Conservation (phyloP, 441 rosid species). For the Lepidium campestre region DNA sequence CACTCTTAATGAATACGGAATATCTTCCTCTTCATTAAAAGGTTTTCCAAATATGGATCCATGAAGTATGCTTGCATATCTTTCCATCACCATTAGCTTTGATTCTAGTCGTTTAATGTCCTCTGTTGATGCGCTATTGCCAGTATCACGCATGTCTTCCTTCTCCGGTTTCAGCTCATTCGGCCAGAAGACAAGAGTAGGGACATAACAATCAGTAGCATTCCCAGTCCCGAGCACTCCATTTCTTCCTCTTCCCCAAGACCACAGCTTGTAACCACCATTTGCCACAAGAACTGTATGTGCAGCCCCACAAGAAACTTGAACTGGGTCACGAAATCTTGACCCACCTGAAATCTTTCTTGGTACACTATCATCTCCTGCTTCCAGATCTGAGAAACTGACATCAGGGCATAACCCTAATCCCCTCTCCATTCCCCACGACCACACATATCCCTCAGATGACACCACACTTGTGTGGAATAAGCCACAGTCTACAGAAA, state of each 20-base stretch:
- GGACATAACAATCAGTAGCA: slow-evolving; percentile 39
- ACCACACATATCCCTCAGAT: slow-evolving; percentile 81
- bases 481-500: slow-evolving; percentile 81
- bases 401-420: slow-evolving; percentile 85
- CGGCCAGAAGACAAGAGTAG: slow-evolving; percentile 58
- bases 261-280: slow-evolving; percentile 78
- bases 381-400: slow-evolving; percentile 45
- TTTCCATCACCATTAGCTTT: slow-evolving; percentile 58
- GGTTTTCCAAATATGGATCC: slow-evolving; percentile 77
- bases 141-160: slow-evolving; percentile 32
- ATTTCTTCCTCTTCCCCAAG: slow-evolving; percentile 92
- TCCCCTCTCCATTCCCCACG: slow-evolving; percentile 94
- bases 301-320: slow-evolving; percentile 83
- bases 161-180: slow-evolving; percentile 25
- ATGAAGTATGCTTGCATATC: slow-evolving; percentile 74
- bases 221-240: slow-evolving; percentile 80
- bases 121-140: slow-evolving; percentile 45
- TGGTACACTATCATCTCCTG: slow-evolving; percentile 74
- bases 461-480: slow-evolving; percentile 88
- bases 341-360: slow-evolving; percentile 38
- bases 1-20: slow-evolving; percentile 47
- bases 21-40: slow-evolving; percentile 57
- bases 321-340: slow-evolving; percentile 53
- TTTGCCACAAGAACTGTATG: slow-evolving; percentile 70
- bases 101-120: slow-evolving; percentile 60